A percentile compares a stretch with the other conserved stretches of the same genome.
These are phyloP conservation scores for Plasmodium cynomolgi DNA, from an alignment of 169 alveolate genomes.

Conservation along the genomic window DNA sequence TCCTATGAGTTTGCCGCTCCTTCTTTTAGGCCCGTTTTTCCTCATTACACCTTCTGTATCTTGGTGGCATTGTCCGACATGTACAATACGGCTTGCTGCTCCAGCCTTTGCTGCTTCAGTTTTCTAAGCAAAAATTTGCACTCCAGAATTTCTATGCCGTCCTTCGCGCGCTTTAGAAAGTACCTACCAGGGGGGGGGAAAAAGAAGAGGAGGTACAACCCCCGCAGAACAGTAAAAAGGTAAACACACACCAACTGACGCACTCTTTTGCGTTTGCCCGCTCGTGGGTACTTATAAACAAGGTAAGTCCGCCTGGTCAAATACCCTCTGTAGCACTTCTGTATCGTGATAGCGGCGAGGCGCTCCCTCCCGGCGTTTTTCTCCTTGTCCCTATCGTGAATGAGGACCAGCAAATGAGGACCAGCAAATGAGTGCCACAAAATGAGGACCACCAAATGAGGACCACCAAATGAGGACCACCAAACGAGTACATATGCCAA, in stretches of 20 bases:
- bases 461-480: neutral
- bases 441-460: neutral
- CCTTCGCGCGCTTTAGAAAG: conserved; percentile 8
- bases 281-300: conserved; percentile 32
- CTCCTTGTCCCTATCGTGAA: conserved; percentile 40
- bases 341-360: conserved; percentile 53
- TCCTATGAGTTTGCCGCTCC: neutral
- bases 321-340: conserved; percentile 38
- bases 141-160: neutral
- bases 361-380: conserved; percentile 24
- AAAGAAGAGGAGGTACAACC: neutral
- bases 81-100: conserved; percentile 9
- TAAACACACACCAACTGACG: neutral
- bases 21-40: neutral
- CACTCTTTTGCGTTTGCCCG: neutral
- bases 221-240: neutral
- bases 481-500: neutral
- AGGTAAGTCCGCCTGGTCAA: conserved; percentile 19
- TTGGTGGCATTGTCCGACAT: conserved; percentile 43
- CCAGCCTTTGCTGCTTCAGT: conserved; percentile 29
- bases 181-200: conserved; percentile 1
- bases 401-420: neutral
- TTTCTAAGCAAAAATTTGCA: conserved; percentile 59
- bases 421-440: neutral
- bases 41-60: conserved; percentile 58